Conservation (phyloP, 2,329 filamentous ascomycete species). For the Fusarium tanahbumbuense region DNA sequence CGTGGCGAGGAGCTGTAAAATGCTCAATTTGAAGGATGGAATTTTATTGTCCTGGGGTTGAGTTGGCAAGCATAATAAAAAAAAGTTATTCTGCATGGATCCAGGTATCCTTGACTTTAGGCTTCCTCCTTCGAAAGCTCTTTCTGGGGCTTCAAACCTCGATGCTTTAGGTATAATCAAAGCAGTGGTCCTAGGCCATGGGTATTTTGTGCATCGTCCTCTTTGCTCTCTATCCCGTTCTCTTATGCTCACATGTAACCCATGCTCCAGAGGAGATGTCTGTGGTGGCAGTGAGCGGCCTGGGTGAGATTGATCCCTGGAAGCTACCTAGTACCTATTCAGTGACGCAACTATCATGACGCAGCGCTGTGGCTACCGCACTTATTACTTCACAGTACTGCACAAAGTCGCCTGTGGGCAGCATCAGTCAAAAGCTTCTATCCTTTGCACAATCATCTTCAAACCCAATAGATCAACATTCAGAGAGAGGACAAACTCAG, state of each 20-base stretch:
- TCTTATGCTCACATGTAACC: neutral
- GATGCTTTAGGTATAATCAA: neutral
- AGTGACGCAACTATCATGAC: slow-evolving; percentile 39
- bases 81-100: neutral
- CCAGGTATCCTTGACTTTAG: neutral
- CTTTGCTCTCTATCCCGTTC: neutral
- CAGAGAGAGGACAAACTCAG: neutral
- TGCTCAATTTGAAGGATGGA: neutral
- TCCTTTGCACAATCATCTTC: neutral
- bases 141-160: neutral
- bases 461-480: neutral
- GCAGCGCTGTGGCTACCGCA: slow-evolving; percentile 23
- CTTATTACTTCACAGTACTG: neutral
- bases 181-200: neutral
- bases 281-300: slow-evolving; percentile 3
- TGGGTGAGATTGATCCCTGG: slow-evolving; percentile 30
- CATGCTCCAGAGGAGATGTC: neutral
- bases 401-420: neutral
- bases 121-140: neutral
- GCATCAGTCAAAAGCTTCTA: neutral
- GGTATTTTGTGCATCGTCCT: neutral
- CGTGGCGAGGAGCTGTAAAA: slow-evolving; percentile 21
- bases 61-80: neutral
- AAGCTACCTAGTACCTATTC: slow-evolving; percentile 3
- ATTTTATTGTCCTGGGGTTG: neutral